Evolutionary conservation across 2,329 filamentous ascomycete genomes (phyloP).

Genomic region (Xylariaceae sp.): DNA sequence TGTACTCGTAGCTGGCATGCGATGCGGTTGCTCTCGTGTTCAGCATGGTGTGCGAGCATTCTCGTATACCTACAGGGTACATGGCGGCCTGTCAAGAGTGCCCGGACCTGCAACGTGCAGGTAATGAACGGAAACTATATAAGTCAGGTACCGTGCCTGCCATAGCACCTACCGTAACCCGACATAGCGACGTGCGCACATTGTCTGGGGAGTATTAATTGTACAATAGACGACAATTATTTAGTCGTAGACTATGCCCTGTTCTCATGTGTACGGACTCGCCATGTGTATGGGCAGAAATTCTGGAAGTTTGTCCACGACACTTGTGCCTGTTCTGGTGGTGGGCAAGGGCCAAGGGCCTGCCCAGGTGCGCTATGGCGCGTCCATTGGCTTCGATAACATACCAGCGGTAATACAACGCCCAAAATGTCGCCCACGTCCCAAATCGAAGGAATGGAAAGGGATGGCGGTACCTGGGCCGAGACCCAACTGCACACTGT

Average conservation of each 20-base stretch:
- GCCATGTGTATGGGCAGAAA: too few relatives aligned
- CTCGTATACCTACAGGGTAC: slow-evolving; percentile 13
- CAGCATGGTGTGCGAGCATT: background rate
- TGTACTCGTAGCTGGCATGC: slow-evolving; percentile 1
- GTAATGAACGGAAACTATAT: background rate
- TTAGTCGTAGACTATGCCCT: too few relatives aligned
- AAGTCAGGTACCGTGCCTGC: background rate
- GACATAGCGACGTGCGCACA: background rate
- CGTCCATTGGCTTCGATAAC: background rate
- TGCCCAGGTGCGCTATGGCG: background rate
- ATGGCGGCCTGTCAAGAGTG: slow-evolving; percentile 3
- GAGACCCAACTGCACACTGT: background rate
- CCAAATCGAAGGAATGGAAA: background rate
- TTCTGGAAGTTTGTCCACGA: too few relatives aligned
- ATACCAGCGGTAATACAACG: background rate
- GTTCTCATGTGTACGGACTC: too few relatives aligned
- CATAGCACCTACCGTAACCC: background rate
- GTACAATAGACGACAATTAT: too few relatives aligned
- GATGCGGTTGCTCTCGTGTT: slow-evolving; percentile 18
- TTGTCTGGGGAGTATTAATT: background rate
- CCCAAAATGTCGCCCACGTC: background rate
- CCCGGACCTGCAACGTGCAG: background rate
- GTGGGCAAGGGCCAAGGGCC: too few relatives aligned
- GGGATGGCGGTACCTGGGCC: background rate
- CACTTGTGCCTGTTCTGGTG: too few relatives aligned